These are phyloP conservation scores for Oenanthe sinensis DNA, from an alignment of 129 eudicot species.

Conservation along the genomic window DNA sequence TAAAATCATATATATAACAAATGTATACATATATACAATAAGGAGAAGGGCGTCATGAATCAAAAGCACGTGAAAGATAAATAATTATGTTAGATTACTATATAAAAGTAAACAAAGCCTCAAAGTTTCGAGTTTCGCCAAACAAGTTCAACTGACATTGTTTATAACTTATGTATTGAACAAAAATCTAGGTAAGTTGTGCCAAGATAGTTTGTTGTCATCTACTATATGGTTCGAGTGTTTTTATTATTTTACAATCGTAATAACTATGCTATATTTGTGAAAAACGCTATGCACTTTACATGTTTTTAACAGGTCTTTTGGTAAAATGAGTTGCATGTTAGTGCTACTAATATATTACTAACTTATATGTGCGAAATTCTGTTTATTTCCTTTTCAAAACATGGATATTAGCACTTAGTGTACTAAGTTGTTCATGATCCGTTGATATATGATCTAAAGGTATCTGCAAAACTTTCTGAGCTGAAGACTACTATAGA, in stretches of 20 bases:
- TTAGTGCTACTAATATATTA: background rate
- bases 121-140: too few relatives aligned
- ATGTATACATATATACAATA: background rate
- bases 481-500: conserved; percentile 85
- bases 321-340: background rate
- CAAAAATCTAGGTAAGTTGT: background rate
- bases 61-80: too few relatives aligned
- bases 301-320: background rate
- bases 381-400: background rate
- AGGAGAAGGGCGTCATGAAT: background rate
- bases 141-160: too few relatives aligned
- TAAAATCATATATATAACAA: too few relatives aligned
- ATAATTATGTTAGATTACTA: too few relatives aligned
- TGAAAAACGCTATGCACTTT: background rate
- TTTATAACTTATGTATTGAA: background rate
- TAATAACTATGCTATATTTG: background rate
- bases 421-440: background rate
- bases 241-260: background rate
- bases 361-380: background rate
- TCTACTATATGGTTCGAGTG: background rate
- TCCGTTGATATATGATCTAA: background rate
- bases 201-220: background rate
- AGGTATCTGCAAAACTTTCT: conserved; percentile 67
- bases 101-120: too few relatives aligned
- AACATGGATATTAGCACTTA: background rate